Evolutionary conservation across 2,329 filamentous ascomycete genomes (phyloP).

Genomic region (Trichoderma sp.): DNA sequence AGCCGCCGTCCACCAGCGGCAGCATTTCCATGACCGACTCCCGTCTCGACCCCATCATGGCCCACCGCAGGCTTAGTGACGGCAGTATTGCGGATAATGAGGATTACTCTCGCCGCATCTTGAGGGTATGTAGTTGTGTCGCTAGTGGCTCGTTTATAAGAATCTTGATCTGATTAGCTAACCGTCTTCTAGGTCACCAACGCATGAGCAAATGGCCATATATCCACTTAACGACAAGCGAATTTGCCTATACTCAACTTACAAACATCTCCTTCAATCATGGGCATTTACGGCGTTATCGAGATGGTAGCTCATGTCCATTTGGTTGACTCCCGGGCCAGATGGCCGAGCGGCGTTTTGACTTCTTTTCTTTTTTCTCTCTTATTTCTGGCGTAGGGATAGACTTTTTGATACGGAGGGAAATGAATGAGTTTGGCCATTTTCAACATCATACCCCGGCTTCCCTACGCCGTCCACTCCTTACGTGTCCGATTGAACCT

Average conservation of each 20-base stretch:
- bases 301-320: constrained; percentile 43
- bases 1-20: constrained; percentile 64
- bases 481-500: constrained; percentile 35
- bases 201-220: constrained; percentile 49
- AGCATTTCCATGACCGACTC: constrained; percentile 75
- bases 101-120: constrained; percentile 93
- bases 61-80: constrained; percentile 81
- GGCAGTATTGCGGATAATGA: constrained; percentile 97
- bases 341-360: constrained; percentile 42
- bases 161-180: constrained; percentile 24
- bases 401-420: constrained; percentile 29
- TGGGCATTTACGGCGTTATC: constrained; percentile 47
- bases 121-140: constrained; percentile 68
- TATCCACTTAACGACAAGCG: constrained; percentile 23
- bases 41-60: constrained; percentile 83
- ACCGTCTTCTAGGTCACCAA: constrained; percentile 54
- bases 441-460: constrained; percentile 21
- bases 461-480: constrained; percentile 44
- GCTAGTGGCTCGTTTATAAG: neutral
- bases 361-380: constrained; percentile 33
- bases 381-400: constrained; percentile 39
- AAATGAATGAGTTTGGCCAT: constrained; percentile 24
- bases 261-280: constrained; percentile 27
- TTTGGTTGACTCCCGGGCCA: constrained; percentile 35
- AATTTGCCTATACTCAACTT: constrained; percentile 23